Conservation (phyloP, 805 yeast genomes). For the Candida caryicola region DNA sequence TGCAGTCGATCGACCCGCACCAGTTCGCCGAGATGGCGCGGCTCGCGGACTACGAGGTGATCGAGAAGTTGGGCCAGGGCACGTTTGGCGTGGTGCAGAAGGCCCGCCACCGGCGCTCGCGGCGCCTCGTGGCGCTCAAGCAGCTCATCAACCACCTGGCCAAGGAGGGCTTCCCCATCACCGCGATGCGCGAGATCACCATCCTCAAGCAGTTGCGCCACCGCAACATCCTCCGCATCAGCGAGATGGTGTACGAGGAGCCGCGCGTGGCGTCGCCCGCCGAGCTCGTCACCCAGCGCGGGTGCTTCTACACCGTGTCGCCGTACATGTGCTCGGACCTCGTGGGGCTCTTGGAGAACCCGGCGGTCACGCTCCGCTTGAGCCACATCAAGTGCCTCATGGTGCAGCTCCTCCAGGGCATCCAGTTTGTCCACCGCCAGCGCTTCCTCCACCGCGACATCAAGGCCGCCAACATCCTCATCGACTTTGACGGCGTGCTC, state of each 20-base stretch:
- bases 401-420: constrained; percentile 74
- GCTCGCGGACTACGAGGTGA: constrained; percentile 29
- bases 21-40: constrained; percentile 31
- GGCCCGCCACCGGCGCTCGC: constrained; percentile 57
- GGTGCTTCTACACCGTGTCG: constrained; percentile 76
- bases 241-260: constrained; percentile 68
- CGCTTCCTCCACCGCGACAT: constrained; percentile 80
- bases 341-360: constrained; percentile 85
- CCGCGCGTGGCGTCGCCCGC: constrained; percentile 27
- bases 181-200: constrained; percentile 89
- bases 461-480: constrained; percentile 90
- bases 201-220: constrained; percentile 72
- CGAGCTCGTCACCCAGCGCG: constrained; percentile 36
- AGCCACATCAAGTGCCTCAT: constrained; percentile 81
- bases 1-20: constrained; percentile 3
- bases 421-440: constrained; percentile 71
- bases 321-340: constrained; percentile 93
- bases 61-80: constrained; percentile 44
- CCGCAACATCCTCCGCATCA: constrained; percentile 67
- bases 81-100: constrained; percentile 72
- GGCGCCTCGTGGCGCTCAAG: constrained; percentile 78
- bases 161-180: constrained; percentile 85
- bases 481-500: constrained; percentile 71
- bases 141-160: constrained; percentile 75
- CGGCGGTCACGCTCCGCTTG: constrained; percentile 54